Conservation (phyloP, 805 yeast species). For the Saturnispora serradocipensis region DNA sequence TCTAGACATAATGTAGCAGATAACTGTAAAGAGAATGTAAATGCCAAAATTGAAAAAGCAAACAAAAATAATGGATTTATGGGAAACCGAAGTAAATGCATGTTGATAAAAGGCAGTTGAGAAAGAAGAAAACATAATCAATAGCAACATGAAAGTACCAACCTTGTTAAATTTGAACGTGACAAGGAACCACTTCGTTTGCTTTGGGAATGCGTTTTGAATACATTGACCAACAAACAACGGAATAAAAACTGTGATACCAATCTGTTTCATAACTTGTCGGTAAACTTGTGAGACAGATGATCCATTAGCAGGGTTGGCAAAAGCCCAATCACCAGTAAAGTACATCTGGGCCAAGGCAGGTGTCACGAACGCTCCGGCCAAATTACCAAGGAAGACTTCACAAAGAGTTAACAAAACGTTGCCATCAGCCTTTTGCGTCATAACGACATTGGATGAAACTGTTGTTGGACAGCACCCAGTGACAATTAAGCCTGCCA, state of each 20-base stretch:
- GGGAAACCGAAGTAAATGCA: slow-evolving; percentile 48
- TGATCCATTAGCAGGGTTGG: slow-evolving; percentile 62
- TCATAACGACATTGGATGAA: slow-evolving; percentile 88
- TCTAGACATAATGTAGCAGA: slow-evolving; percentile 54
- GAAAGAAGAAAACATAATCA: slow-evolving; percentile 53
- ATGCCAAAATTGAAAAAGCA: slow-evolving; percentile 79
- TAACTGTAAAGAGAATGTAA: slow-evolving; percentile 62
- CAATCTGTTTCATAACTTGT: slow-evolving; percentile 80
- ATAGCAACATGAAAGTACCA: slow-evolving; percentile 68
- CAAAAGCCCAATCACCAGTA: slow-evolving; percentile 55
- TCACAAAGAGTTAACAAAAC: slow-evolving; percentile 67
- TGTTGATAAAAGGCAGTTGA: slow-evolving; percentile 80
- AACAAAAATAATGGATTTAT: slow-evolving; percentile 60
- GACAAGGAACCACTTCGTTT: slow-evolving; percentile 49
- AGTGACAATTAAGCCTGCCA: slow-evolving; percentile 75
- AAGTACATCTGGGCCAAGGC: slow-evolving; percentile 69
- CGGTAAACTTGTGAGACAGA: slow-evolving; percentile 52
- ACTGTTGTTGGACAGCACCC: slow-evolving; percentile 90
- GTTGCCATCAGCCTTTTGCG: slow-evolving; percentile 77
- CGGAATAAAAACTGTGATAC: slow-evolving; percentile 72
- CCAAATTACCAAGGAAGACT: slow-evolving; percentile 73
- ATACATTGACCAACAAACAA: slow-evolving; percentile 79
- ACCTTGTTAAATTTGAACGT: slow-evolving; percentile 59
- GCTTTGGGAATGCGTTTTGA: slow-evolving; percentile 60
- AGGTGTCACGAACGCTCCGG: slow-evolving; percentile 86